phyloP scores from a whole-genome alignment of 495 filamentous ascomycete genomes.

The Trichoderma virens region DNA sequence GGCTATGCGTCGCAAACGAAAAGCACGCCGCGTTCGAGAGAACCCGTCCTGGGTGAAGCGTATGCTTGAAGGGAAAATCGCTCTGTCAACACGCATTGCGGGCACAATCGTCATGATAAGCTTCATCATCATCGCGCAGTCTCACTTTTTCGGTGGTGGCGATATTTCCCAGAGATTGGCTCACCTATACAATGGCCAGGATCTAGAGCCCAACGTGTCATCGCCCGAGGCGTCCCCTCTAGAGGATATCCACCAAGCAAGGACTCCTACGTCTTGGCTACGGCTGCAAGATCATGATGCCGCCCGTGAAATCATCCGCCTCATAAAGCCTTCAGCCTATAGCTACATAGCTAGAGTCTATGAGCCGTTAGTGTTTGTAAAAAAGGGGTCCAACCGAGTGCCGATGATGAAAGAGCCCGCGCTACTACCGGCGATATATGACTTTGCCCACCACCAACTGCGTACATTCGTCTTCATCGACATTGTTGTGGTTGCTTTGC shows the following conservation, averaged over 20 bases:
- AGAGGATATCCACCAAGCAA: constrained; percentile 54
- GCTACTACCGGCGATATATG: constrained; percentile 46
- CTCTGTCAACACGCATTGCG: constrained; percentile 49
- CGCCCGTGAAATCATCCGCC: constrained; percentile 58
- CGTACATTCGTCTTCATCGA: constrained; percentile 47
- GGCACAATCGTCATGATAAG: constrained; percentile 55
- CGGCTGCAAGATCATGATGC: constrained; percentile 66
- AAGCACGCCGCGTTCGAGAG: background rate
- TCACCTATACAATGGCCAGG: constrained; percentile 23
- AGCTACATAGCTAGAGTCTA: constrained; percentile 62
- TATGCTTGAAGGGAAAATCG: constrained; percentile 40
- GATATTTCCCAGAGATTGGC: constrained; percentile 35
- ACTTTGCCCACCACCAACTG: constrained; percentile 50
- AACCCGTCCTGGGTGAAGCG: constrained; percentile 39
- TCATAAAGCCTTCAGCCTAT: constrained; percentile 57
- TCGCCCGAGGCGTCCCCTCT: constrained; percentile 31
- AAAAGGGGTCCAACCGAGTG: constrained; percentile 54
- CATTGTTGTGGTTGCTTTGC: constrained; percentile 43
- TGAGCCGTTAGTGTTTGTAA: constrained; percentile 58
- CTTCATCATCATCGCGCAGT: constrained; percentile 53
- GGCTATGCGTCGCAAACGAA: constrained; percentile 27
- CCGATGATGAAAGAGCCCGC: constrained; percentile 29
- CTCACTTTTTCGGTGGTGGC: constrained; percentile 48
- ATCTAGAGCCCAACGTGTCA: background rate
- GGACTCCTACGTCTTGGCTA: constrained; percentile 63